These are phyloP conservation scores for Hypoxylon sp. DNA, from an alignment of 2,329 filamentous ascomycete species.

Conservation along the genomic window DNA sequence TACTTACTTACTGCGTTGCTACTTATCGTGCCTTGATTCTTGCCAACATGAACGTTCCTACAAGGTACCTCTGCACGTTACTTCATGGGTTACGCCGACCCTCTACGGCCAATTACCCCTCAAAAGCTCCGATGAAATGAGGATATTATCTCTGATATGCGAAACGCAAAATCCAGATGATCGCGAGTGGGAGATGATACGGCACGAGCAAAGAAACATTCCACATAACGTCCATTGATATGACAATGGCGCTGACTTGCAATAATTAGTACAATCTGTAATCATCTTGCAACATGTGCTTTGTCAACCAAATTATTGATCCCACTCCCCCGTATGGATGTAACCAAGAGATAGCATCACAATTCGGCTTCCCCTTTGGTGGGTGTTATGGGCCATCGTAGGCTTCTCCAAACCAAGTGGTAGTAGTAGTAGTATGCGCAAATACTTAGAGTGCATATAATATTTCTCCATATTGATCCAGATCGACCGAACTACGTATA, in stretches of 20 bases:
- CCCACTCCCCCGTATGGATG: slow-evolving; percentile 28
- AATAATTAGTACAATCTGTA: slow-evolving; percentile 20
- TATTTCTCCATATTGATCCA: too few relatives aligned
- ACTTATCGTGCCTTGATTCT: too few relatives aligned
- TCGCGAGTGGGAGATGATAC: slow-evolving; percentile 5
- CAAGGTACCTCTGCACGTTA: too few relatives aligned
- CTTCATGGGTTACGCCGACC: slow-evolving; percentile 1
- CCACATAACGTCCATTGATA: slow-evolving; percentile 20
- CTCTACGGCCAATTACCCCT: slow-evolving; percentile 29
- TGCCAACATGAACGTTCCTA: too few relatives aligned
- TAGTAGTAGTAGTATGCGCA: too few relatives aligned
- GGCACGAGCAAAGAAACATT: slow-evolving; percentile 18
- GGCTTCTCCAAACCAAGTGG: slow-evolving; percentile 4
- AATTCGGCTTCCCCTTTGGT: slow-evolving; percentile 30
- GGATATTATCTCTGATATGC: too few relatives aligned
- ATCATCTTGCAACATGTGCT: slow-evolving; percentile 14
- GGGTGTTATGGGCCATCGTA: slow-evolving; percentile 25
- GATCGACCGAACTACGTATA: slow-evolving; percentile 31
- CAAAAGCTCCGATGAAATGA: too few relatives aligned
- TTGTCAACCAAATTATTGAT: slow-evolving; percentile 18
- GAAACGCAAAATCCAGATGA: slow-evolving; percentile 16
- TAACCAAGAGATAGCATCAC: slow-evolving; percentile 29
- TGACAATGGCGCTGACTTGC: slow-evolving; percentile 19
- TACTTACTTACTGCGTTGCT: too few relatives aligned
- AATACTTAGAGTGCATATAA: too few relatives aligned